phyloP scores from a whole-genome alignment of 805 yeast species.

The Teunomyces atbi region DNA sequence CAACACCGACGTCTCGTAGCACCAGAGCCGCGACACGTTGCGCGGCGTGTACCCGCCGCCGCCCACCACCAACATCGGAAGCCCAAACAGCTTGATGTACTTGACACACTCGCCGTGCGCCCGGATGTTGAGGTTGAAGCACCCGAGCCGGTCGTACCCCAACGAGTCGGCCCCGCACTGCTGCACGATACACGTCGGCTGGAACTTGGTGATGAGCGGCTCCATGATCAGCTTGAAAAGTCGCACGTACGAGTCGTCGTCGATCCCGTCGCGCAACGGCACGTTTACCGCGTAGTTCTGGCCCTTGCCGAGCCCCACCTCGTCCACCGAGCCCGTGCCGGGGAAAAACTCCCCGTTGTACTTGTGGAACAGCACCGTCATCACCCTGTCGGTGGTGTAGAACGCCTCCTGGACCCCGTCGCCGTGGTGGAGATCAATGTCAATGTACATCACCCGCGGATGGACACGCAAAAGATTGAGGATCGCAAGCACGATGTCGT shows the following conservation, averaged over 20 bases:
- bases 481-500: slow-evolving; percentile 89
- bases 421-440: slow-evolving; percentile 94
- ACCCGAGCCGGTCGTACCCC: slow-evolving; percentile 90
- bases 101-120: slow-evolving; percentile 97
- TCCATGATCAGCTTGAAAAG: slow-evolving; percentile 82
- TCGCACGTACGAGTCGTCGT: slow-evolving; percentile 78
- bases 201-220: slow-evolving; percentile 87
- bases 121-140: slow-evolving; percentile 85
- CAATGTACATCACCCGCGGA: slow-evolving; percentile 89
- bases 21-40: slow-evolving; percentile 93
- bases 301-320: slow-evolving; percentile 85
- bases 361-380: slow-evolving; percentile 95
- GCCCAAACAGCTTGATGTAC: slow-evolving; percentile 81
- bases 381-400: slow-evolving; percentile 89
- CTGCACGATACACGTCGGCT: slow-evolving; percentile 90
- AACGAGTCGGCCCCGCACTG: slow-evolving; percentile 98
- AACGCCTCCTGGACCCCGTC: slow-evolving; percentile 98
- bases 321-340: slow-evolving; percentile 92
- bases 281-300: slow-evolving; percentile 85
- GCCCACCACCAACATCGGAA: slow-evolving; percentile 89
- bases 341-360: slow-evolving; percentile 95
- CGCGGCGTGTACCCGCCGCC: slow-evolving; percentile 99
- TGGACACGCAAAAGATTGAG: slow-evolving; percentile 82
- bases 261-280: slow-evolving; percentile 93
- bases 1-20: slow-evolving; percentile 84